Conservation (phyloP, 2,329 filamentous ascomycete genomes). For the Emydomyces testavorans region DNA sequence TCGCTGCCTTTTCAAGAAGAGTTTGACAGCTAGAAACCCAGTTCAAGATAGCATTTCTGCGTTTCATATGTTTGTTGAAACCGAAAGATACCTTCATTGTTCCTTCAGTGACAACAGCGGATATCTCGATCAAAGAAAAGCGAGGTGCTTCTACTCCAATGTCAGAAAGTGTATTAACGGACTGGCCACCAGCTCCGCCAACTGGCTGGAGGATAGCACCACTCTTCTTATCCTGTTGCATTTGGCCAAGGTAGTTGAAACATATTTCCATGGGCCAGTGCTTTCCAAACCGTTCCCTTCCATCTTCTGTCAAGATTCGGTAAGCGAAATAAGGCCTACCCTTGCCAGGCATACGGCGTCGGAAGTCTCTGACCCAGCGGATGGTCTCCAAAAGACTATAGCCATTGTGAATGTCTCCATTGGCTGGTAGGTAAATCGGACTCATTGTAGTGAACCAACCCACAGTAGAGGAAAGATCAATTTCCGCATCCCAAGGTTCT, state of each 20-base stretch:
- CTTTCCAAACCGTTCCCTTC: constrained; percentile 22
- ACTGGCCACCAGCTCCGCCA: constrained; percentile 12
- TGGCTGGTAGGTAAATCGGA: constrained; percentile 29
- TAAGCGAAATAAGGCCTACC: constrained; percentile 30
- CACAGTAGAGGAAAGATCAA: constrained; percentile 39
- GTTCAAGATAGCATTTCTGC: constrained; percentile 8
- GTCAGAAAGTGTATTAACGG: constrained; percentile 14
- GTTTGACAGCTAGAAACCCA: constrained; percentile 11
- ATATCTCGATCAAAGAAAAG: constrained; percentile 15
- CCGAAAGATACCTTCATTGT: constrained; percentile 12
- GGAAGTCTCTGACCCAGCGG: constrained; percentile 31
- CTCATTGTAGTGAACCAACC: constrained; percentile 43
- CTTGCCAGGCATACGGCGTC: constrained; percentile 25
- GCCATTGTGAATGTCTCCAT: not conserved
- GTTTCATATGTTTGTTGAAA: constrained; percentile 14
- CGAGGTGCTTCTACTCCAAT: constrained; percentile 14
- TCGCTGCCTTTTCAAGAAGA: constrained; percentile 9
- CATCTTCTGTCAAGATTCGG: constrained; percentile 21
- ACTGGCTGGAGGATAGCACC: constrained; percentile 28
- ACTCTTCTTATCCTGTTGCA: constrained; percentile 36
- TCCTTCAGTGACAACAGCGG: constrained; percentile 10
- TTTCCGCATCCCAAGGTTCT: constrained; percentile 34
- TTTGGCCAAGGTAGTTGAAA: constrained; percentile 34
- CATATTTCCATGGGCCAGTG: constrained; percentile 36
- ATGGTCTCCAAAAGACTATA: constrained; percentile 24